phyloP scores from a whole-genome alignment of 331 rosid species.

The Erythrophleum ivorense region DNA sequence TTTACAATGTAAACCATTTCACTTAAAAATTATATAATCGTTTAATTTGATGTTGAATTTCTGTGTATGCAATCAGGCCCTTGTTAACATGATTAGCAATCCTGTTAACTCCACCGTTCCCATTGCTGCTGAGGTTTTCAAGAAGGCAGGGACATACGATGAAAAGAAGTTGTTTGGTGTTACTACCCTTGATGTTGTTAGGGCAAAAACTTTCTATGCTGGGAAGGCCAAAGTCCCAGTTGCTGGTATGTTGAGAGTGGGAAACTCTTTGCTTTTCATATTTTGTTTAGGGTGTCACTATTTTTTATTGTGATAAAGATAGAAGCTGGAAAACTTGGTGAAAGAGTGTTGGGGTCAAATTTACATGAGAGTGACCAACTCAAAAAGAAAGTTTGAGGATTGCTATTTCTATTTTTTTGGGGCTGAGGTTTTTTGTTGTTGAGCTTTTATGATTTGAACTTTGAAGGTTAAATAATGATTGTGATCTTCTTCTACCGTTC shows the following conservation, averaged over 20 bases:
- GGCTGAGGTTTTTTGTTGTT: not conserved
- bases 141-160: conserved; percentile 87
- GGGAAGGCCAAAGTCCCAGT: conserved; percentile 88
- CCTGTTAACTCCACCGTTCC: conserved; percentile 99
- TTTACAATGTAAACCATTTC: not conserved
- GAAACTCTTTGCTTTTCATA: not conserved
- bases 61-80: conserved; percentile 60
- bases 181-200: conserved; percentile 95
- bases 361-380: conserved; percentile 10
- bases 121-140: conserved; percentile 95
- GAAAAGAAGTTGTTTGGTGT: conserved; percentile 94
- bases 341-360: not conserved
- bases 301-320: not conserved
- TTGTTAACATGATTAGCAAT: conserved; percentile 94
- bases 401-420: not conserved
- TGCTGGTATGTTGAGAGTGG: conserved; percentile 60
- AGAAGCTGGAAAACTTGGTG: not conserved
- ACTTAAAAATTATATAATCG: not conserved
- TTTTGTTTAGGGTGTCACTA: not conserved
- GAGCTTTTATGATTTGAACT: not conserved
- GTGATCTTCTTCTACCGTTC: not conserved
- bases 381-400: not conserved
- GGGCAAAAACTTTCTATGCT: conserved; percentile 98
- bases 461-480: not conserved
- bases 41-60: not conserved